Evolutionary conservation across 2,329 filamentous ascomycete species (phyloP), one percentile per base, ranked within the genome.

Genomic region (Macroventuria anomochaeta): DNA sequence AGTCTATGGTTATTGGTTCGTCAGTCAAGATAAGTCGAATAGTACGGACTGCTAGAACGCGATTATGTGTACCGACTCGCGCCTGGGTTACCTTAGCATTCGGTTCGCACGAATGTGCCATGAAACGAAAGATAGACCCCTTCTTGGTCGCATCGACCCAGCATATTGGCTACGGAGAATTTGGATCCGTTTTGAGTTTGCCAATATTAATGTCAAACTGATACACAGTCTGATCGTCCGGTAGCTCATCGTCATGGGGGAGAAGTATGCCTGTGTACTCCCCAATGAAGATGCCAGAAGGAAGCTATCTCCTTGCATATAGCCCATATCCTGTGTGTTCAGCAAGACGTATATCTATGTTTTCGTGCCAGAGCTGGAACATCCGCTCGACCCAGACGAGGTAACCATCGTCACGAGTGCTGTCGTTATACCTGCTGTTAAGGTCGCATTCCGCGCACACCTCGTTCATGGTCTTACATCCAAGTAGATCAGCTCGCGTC

Each of bases 51-150:
- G 32, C 17, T 10, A 15, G n/a, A 5, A 49, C 34, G 10, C 29
- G 39, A 26, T 44, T 38, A 11, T 49, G 33, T 2, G n/a, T 13
- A 1, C 23, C 31, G 4, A 15, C 8, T 11, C 32, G 20, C 7
- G 15, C 15, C 18, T 31, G 11, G 11, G 11, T 5, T 3, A 37
- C n/a, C 1, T 20, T 6, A 29, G 44, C 25, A 33, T 41, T 46
- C 2, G 44, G 44, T 4, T 36, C n/a, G 33, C 51, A 54, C 3
- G 44, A 49, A 36, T 54, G 44, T 2, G 20, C 26, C 29, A 46
- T 31, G 39, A 49, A 29, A 2, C 44, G 51, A 5, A 49, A 49
- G 5, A 39, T 26, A 12, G 44, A 36, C 4, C 39, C 40, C n/a
- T 44, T 36, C 17, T n/a, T 39, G 17, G 39, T 44, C 5, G 13